Percentiles rank a stretch among this genome's conserved stretches.
Evolutionary conservation across 108 stramenopile species (phyloP).

Genomic region (Cyclotella distinguenda): DNA sequence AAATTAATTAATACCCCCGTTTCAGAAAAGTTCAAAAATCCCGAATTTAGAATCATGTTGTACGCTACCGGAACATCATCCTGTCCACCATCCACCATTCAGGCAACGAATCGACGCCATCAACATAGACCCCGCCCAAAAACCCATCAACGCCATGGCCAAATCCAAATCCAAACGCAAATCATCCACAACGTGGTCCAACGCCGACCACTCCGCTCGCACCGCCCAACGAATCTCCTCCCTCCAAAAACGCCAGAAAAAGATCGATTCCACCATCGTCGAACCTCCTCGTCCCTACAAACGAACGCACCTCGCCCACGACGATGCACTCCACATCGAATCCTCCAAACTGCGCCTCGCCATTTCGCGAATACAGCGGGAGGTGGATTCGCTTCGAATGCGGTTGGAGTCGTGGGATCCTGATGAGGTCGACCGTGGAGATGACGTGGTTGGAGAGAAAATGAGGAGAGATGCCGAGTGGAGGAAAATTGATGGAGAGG

Average conservation of each 20-base stretch:
- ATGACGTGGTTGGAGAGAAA: conserved; percentile 35
- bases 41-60: no score
- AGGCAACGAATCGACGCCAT: no score
- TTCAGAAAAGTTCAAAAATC: no score
- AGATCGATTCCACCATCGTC: neutral
- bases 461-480: conserved; percentile 27
- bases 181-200: conserved; percentile 17
- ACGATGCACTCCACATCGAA: conserved; percentile 30
- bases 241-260: conserved; percentile 22
- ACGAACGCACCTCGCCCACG: conserved; percentile 46
- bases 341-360: conserved; percentile 61
- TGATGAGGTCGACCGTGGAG: conserved; percentile 25
- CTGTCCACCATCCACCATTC: no score
- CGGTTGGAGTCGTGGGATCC: conserved; percentile 79
- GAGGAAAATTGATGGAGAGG: conserved; percentile 18
- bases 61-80: no score
- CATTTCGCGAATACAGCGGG: conserved; percentile 64
- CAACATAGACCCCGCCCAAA: no score
- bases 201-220: conserved; percentile 34
- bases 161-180: conserved; percentile 51
- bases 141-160: conserved; percentile 43
- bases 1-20: no score
- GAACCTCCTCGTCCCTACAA: conserved; percentile 35
- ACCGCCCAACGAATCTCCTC: conserved; percentile 40
- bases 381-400: conserved; percentile 46